Evolutionary conservation across 2,329 filamentous ascomycete genomes (phyloP).

Genomic region (Colletotrichum sp.): DNA sequence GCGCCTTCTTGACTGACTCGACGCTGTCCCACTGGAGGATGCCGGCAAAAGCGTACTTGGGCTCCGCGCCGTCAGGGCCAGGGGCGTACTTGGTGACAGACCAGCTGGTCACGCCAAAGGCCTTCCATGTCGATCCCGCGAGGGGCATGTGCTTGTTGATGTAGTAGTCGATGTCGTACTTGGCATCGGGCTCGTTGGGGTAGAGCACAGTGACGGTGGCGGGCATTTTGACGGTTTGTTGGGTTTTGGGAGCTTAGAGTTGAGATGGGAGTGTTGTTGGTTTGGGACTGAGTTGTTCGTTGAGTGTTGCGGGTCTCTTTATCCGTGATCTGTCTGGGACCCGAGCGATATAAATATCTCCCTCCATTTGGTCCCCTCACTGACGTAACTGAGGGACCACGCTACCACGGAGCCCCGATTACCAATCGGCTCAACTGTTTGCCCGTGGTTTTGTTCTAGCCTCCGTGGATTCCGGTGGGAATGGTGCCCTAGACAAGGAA

Average conservation of each 20-base stretch:
- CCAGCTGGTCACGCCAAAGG: slow-evolving; percentile 4
- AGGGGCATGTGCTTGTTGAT: slow-evolving; percentile 16
- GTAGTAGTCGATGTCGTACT: slow-evolving; percentile 22
- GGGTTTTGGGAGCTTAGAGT: not conserved
- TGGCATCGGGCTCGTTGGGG: slow-evolving; percentile 21
- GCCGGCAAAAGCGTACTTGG: slow-evolving; percentile 10
- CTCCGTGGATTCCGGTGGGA: slow-evolving; percentile 3
- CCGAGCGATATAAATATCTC: not conserved
- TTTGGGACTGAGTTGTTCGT: not conserved
- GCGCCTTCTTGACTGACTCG: slow-evolving; percentile 1
- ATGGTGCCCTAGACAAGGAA: not conserved
- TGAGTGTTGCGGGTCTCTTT: not conserved
- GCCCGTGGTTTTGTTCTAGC: not conserved
- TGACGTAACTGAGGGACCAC: not conserved
- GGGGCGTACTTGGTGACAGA: slow-evolving; percentile 5
- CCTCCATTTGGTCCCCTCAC: not conserved
- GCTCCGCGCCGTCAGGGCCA: not conserved
- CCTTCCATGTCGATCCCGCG: slow-evolving; percentile 1
- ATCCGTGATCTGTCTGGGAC: not conserved
- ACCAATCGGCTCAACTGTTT: not conserved
- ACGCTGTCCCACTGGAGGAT: slow-evolving; percentile 4
- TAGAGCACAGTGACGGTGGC: slow-evolving; percentile 25
- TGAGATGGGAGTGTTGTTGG: not conserved
- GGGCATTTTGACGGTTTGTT: not conserved
- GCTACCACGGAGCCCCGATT: not conserved